Percentiles rank a stretch among this genome's conserved stretches.
Evolutionary conservation across 257 asterid species (phyloP).

Genomic region (Nicotiana otophora): DNA sequence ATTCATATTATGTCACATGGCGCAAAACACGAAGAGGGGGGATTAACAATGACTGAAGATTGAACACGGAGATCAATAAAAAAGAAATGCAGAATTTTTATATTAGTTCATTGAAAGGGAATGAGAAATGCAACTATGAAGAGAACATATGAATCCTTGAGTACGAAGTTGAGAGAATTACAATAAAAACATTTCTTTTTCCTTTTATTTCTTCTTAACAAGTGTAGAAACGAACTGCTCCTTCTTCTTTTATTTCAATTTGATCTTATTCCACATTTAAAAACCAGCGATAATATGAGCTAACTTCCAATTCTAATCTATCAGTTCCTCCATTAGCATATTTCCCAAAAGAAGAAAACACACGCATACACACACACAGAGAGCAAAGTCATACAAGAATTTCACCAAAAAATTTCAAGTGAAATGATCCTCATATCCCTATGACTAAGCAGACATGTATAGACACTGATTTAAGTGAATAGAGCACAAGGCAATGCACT

Average conservation of each 20-base stretch:
- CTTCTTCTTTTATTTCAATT: background rate
- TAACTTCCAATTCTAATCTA: background rate
- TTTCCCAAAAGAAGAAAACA: constrained; percentile 4
- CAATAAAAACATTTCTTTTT: background rate
- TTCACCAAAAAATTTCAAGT: background rate
- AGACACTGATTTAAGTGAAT: background rate
- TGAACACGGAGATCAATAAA: background rate
- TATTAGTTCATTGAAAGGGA: background rate
- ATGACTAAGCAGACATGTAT: background rate
- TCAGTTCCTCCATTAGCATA: background rate
- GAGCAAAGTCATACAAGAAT: background rate
- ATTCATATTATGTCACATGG: background rate
- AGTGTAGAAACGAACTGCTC: background rate
- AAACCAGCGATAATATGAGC: background rate
- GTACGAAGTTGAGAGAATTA: background rate
- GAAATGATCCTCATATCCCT: background rate
- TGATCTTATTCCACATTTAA: background rate
- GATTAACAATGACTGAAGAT: background rate
- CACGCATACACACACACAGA: background rate
- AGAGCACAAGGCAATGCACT: background rate
- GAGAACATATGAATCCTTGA: background rate
- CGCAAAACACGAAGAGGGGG: background rate
- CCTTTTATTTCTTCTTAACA: background rate
- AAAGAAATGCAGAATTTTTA: background rate
- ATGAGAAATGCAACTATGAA: background rate